Base-by-base conservation (phyloP, 306 rosid genomes). In the Sophora flavescens region DNA sequence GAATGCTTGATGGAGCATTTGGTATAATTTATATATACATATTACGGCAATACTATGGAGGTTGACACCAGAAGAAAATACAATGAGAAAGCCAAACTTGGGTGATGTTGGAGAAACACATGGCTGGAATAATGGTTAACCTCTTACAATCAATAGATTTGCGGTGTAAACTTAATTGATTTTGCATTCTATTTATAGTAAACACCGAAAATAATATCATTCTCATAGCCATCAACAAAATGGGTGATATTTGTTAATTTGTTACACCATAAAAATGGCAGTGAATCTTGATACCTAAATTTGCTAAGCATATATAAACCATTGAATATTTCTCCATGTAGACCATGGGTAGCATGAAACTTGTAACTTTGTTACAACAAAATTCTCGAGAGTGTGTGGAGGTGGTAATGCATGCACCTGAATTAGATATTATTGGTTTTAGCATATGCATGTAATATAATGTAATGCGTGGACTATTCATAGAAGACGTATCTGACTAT, bases 81-180 rank as follows among this genome's bases (percentile, higher is more conserved):
- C 18, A 8, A 38, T 26, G 7, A 45, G 39, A 57, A 57, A 50
- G 51, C 57, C 3, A 72, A 77, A 58, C 52, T 63, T 56, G 17
- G 52, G 6, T 48, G 11, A 45, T 42, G 67, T 72, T 64, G 70
- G 64, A 74, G 76, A 59, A 39, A 66, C 8, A 53, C 28, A 12
- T 6, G 84, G 81, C 85, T 74, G 8, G 60, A 54, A 68, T 63
- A 58, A 41, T 15, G 85, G 66, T 33, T 48, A 76, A 7, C 68
- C 85, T 30, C 71, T 53, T 15, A 13, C 65, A 15, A 15, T 33
- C 53, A 39, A 28, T 35, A 59, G 15, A 66, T 47, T 41, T 72
- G 71, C 64, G 56, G 41, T 50, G 66, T n/a, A 35, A 17, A 44
- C 10, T 70, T n/a, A n/a, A n/a, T 70, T 30, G 66, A 47, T 28